phyloP scores from a whole-genome alignment of 345 rosid species.

The Populus nigra region DNA sequence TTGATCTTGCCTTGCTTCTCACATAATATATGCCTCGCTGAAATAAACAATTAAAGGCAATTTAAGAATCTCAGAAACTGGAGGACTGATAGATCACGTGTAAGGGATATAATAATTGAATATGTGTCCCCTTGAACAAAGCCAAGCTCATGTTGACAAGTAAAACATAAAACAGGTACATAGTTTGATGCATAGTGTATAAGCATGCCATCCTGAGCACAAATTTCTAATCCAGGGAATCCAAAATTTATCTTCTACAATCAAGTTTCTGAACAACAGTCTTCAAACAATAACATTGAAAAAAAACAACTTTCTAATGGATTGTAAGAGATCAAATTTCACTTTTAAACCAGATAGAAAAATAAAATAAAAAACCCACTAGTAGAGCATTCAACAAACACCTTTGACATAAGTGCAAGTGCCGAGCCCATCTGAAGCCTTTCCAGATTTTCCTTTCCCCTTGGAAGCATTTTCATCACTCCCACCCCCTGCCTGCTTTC shows the following conservation, averaged over 20 bases:
- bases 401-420: slow-evolving; percentile 99
- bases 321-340: neutral
- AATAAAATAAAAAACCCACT: neutral
- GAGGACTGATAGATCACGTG: neutral
- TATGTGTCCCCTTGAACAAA: neutral
- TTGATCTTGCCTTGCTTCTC: slow-evolving; percentile 96
- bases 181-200: neutral
- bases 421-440: slow-evolving; percentile 83
- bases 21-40: slow-evolving; percentile 86
- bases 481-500: slow-evolving; percentile 70
- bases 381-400: slow-evolving; percentile 12
- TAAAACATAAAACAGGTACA: neutral
- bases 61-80: neutral
- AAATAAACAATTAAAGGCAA: slow-evolving; percentile 10
- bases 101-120: neutral
- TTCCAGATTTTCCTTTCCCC: slow-evolving; percentile 94
- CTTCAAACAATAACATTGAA: neutral
- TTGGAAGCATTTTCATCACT: slow-evolving; percentile 66
- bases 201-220: neutral
- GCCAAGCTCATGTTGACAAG: neutral
- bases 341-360: neutral
- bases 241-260: neutral
- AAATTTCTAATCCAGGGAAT: neutral
- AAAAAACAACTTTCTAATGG: neutral
- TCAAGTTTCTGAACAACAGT: neutral